Evolutionary conservation across 1,284 basidiomycete species (phyloP).

Genomic region (Mycosarcoma mackinlayi): DNA sequence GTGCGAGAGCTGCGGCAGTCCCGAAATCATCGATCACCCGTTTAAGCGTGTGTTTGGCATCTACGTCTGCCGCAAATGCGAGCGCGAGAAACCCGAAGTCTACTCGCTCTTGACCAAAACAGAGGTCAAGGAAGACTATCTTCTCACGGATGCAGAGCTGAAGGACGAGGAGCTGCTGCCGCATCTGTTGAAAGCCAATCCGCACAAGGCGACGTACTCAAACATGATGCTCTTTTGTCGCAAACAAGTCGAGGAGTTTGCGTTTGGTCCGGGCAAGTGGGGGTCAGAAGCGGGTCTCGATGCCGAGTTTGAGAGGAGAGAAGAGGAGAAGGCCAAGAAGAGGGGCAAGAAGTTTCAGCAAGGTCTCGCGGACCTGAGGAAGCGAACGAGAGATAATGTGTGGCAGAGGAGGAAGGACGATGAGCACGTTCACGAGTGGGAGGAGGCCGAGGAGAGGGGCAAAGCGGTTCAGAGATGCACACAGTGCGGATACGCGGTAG

Average conservation of each 20-base stretch:
- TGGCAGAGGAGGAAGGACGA: slow-evolving; percentile 61
- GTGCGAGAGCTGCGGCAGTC: slow-evolving; percentile 57
- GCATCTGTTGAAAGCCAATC: slow-evolving; percentile 94
- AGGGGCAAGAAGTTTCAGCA: slow-evolving; percentile 80
- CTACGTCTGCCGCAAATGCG: slow-evolving; percentile 86
- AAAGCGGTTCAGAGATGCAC: slow-evolving; percentile 49
- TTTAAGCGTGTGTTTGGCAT: slow-evolving; percentile 70
- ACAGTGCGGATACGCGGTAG: slow-evolving; percentile 53
- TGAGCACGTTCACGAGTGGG: slow-evolving; percentile 62
- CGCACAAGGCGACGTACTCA: slow-evolving; percentile 93
- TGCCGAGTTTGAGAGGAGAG: slow-evolving; percentile 83
- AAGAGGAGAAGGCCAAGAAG: slow-evolving; percentile 86
- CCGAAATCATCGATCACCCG: slow-evolving; percentile 60
- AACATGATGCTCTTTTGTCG: slow-evolving; percentile 99
- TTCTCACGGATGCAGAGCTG: slow-evolving; percentile 93
- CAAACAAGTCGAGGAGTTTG: slow-evolving; percentile 93
- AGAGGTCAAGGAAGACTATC: slow-evolving; percentile 84
- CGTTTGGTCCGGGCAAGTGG: slow-evolving; percentile 89
- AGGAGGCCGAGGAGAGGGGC: slow-evolving; percentile 35
- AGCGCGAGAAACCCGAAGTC: slow-evolving; percentile 79
- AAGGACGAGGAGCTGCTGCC: slow-evolving; percentile 90
- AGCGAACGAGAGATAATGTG: slow-evolving; percentile 59
- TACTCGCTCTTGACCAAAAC: slow-evolving; percentile 98
- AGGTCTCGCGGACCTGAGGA: slow-evolving; percentile 57
- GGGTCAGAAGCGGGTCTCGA: slow-evolving; percentile 91